Percentiles rank a stretch among this genome's conserved stretches.
phyloP scores from a whole-genome alignment of 2,329 filamentous ascomycete genomes.

The Tolypocladium pustulatum region DNA sequence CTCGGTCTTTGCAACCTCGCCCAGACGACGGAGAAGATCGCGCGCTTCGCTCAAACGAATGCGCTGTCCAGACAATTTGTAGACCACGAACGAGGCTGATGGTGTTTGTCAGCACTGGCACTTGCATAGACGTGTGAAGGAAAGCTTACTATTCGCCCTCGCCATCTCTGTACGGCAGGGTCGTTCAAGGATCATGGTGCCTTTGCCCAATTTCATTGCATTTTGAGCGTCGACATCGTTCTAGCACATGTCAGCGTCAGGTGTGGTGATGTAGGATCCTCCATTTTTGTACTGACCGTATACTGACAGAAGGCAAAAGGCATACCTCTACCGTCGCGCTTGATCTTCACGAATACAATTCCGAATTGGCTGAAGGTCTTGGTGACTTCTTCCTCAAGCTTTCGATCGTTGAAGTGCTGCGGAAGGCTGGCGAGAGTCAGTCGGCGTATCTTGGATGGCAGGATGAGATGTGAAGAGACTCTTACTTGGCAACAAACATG shows the following conservation, averaged over 20 bases:
- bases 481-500: constrained; percentile 58
- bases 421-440: constrained; percentile 33
- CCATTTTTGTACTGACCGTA: constrained; percentile 32
- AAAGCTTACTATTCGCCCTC: constrained; percentile 43
- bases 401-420: constrained; percentile 35
- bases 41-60: constrained; percentile 33
- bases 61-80: constrained; percentile 19
- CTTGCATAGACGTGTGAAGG: neutral
- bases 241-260: constrained; percentile 17
- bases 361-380: constrained; percentile 43
- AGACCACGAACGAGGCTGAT: constrained; percentile 40
- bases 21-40: constrained; percentile 30
- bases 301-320: constrained; percentile 56
- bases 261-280: neutral
- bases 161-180: constrained; percentile 50
- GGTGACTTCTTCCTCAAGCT: constrained; percentile 42
- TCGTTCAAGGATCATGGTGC: constrained; percentile 41
- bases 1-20: constrained; percentile 30
- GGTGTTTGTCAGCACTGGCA: constrained; percentile 10
- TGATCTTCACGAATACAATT: constrained; percentile 51
- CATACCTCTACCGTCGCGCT: constrained; percentile 45
- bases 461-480: constrained; percentile 5
- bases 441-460: constrained; percentile 2
- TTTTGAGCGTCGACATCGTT: constrained; percentile 34
- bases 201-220: constrained; percentile 37